Base-by-base conservation (phyloP, 192 early-diverging fungal genomes). In the Coemansia sp. region DNA sequence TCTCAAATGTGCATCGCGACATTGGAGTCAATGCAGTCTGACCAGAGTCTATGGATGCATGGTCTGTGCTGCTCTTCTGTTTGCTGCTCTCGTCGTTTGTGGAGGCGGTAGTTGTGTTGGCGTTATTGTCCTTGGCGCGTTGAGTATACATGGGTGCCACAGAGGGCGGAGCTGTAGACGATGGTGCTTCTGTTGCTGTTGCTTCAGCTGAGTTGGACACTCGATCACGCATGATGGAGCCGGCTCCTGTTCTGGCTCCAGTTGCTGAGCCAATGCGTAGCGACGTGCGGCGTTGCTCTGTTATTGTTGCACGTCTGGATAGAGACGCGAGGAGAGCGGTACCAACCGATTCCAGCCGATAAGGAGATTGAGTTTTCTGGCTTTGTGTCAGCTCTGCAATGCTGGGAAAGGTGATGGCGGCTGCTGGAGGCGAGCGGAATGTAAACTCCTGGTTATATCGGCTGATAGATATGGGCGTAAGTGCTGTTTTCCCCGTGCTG, bases 271-370 rank as follows among this genome's bases (percentile, higher is more conserved):
- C 72, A 18, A 70, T 73, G n/a, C 71, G 71, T 65, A 79, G 65
- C 22, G 77, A 67, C 11, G 68, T 65, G 66, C 58, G 63, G 48
- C 66, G 72, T 63, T 74, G 73, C 45, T 75, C 78, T 65, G 54
- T 80, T 42, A 75, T 66, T 6, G 78, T 80, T 43, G 78, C 73
- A n/a, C 78, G 78, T 11, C 74, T 62, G 41, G 74, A 70, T 37
- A 82, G 65, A 13, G 79, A 73, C n/a, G 71, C 70, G 51, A 82
- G 62, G 49, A 82, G 68, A 8, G 79, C 79, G 4, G 74, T 65
- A n/a, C 79, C 79, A n/a, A 82, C 74, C 51, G 67, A 82, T 55
- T 81, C 71, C 37, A 68, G 64, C 58, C 63, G 62, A 47, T 60
- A 61, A 16, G 65, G 39, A 7, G 46, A 48, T 16, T 49, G 58